Percentiles rank a stretch among this genome's conserved stretches.
Conservation (phyloP, 352 stramenopile species). For the Globisporangium carolinianum region DNA sequence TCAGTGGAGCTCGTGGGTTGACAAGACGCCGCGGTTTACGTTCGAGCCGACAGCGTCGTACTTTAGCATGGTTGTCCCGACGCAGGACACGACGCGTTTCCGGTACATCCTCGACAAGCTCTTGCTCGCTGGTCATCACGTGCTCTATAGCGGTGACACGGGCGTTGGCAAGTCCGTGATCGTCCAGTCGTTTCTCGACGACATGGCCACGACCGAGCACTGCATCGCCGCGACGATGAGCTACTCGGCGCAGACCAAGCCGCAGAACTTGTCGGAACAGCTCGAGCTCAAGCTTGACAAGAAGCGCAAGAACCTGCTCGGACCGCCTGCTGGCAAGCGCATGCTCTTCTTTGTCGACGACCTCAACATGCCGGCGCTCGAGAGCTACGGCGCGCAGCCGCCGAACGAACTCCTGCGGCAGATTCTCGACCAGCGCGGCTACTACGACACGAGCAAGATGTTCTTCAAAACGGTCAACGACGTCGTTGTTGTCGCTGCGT, state of each 20-base stretch:
- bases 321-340: conserved; percentile 60
- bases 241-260: conserved; percentile 87
- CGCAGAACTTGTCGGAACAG: conserved; percentile 76
- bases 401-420: conserved; percentile 90
- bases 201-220: conserved; percentile 79
- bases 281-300: conserved; percentile 81
- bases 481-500: conserved; percentile 77
- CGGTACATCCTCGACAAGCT: conserved; percentile 89
- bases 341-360: conserved; percentile 91
- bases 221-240: conserved; percentile 84
- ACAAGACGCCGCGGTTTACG: conserved; percentile 85
- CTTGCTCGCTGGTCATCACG: conserved; percentile 72
- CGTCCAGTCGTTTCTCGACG: conserved; percentile 86
- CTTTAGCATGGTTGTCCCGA: conserved; percentile 94
- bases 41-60: conserved; percentile 85
- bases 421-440: conserved; percentile 86
- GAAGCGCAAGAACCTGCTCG: conserved; percentile 79
- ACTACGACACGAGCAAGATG: conserved; percentile 91
- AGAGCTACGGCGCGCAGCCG: conserved; percentile 91
- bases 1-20: conserved; percentile 80
- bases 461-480: conserved; percentile 92
- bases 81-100: conserved; percentile 92
- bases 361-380: conserved; percentile 90
- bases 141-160: conserved; percentile 88
- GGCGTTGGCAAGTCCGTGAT: conserved; percentile 93